These are phyloP conservation scores for Ophiocordyceps unilateralis DNA, from an alignment of 2,329 filamentous ascomycete species.

Conservation along the genomic window DNA sequence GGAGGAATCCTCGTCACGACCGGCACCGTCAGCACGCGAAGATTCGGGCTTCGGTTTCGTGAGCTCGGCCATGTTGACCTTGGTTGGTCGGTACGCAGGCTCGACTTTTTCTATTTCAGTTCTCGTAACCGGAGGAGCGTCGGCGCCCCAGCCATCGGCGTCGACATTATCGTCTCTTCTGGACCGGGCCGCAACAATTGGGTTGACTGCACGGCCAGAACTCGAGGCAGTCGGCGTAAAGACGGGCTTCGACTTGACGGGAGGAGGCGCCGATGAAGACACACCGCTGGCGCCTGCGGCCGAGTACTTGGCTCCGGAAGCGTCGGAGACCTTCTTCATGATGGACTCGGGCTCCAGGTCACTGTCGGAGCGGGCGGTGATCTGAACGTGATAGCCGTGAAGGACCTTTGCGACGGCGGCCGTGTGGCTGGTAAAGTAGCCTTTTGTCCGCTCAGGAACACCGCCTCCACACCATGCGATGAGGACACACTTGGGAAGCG, in stretches of 20 bases:
- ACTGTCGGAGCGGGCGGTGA: constrained; percentile 80
- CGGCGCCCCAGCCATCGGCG: constrained; percentile 82
- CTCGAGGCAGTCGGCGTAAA: constrained; percentile 59
- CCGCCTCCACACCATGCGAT: constrained; percentile 96
- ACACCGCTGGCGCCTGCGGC: constrained; percentile 41
- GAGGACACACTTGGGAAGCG: constrained; percentile 77
- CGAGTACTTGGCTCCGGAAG: constrained; percentile 89
- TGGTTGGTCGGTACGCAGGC: constrained; percentile 85
- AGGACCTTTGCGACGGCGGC: constrained; percentile 80
- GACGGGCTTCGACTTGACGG: constrained; percentile 73
- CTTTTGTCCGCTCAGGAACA: constrained; percentile 95
- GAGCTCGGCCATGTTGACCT: constrained; percentile 81
- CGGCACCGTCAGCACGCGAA: constrained; percentile 37
- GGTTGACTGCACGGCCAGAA: constrained; percentile 39
- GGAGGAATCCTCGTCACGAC: constrained; percentile 24
- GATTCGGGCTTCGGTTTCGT: constrained; percentile 54
- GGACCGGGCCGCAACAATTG: constrained; percentile 48
- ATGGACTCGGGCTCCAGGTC: constrained; percentile 80
- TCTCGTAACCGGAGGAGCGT: constrained; percentile 81
- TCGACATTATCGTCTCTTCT: constrained; percentile 45
- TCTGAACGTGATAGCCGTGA: constrained; percentile 94
- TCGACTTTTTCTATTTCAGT: constrained; percentile 82
- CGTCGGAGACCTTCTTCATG: constrained; percentile 83
- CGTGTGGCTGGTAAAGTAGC: constrained; percentile 92
- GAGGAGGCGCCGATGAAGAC: constrained; percentile 40